These are phyloP conservation scores for Ophidiomyces ophidiicola DNA, from an alignment of 2,329 filamentous ascomycete species.

Conservation along the genomic window DNA sequence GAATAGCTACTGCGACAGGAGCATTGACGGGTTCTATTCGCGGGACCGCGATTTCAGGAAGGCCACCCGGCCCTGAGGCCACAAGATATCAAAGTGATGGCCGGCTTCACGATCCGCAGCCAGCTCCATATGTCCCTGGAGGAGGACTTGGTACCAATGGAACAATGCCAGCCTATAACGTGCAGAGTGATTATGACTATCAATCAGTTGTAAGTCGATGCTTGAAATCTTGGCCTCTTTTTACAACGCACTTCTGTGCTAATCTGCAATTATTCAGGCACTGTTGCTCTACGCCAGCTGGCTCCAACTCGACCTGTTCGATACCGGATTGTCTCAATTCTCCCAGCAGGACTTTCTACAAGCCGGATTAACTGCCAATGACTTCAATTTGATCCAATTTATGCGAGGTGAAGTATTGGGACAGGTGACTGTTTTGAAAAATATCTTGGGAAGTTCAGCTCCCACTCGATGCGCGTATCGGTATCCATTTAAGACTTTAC, in stretches of 20 bases:
- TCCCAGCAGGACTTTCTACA: constrained; percentile 55
- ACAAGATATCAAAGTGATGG: constrained; percentile 63
- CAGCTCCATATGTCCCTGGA: constrained; percentile 58
- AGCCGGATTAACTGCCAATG: constrained; percentile 55
- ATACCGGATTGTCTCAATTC: constrained; percentile 59
- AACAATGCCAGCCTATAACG: constrained; percentile 61
- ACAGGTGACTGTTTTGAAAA: constrained; percentile 63
- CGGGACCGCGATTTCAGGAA: constrained; percentile 45
- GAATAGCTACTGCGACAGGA: constrained; percentile 56
- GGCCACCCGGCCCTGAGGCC: constrained; percentile 48
- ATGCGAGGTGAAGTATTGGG: constrained; percentile 69
- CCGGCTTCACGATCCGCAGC: constrained; percentile 52
- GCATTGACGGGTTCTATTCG: constrained; percentile 47
- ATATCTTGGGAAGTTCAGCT: constrained; percentile 60
- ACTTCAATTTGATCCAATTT: constrained; percentile 58
- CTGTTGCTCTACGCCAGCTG: constrained; percentile 70
- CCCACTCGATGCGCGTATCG: constrained; percentile 69
- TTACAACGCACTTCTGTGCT: constrained; percentile 3
- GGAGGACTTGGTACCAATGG: constrained; percentile 70
- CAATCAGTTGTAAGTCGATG: constrained; percentile 47
- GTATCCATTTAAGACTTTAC: constrained; percentile 63
- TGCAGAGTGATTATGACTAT: constrained; percentile 72
- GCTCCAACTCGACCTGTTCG: constrained; percentile 75
- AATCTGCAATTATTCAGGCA: constrained; percentile 27
- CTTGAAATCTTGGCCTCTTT: not conserved